Base-by-base conservation (phyloP, 1,139 yeast genomes). In the Meyerozyma athensensis region DNA sequence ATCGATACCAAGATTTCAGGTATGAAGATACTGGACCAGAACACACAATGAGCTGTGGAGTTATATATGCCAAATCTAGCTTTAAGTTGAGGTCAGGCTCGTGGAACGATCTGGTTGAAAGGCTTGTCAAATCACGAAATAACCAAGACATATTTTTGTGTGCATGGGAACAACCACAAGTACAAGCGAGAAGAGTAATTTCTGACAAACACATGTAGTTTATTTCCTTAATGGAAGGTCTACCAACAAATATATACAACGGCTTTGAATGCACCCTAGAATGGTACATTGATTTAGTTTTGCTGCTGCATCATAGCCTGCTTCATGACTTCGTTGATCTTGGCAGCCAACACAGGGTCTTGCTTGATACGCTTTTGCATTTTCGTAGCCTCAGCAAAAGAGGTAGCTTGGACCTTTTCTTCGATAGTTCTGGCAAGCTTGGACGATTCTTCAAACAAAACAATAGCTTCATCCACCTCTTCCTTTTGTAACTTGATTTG, bases 321-420 rank as follows among this genome's bases (percentile, higher is more conserved):
- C 51, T 64, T 61, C 72, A 68, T 66, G 41, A 67, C 64, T 50
- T 70, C 74, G 40, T 59, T 61, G 49, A 70, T 68, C 56, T 68
- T 70, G 40, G 57, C 57, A 38, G 69, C 60, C 57, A 83, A 71
- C 26, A 72, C 61, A 35, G 86, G 85, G 58, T 83, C 92, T 39
- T 73, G 64, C 61, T 74, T 81, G 50, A 85, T 76, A 58, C 78
- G 78, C 55, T 79, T 68, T 69, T 86, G 95, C 71, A 85, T 78
- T 62, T 83, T 83, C 37, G 89, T 79, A 44, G 96, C 97, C 65
- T 87, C 97, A 43, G 95, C 94, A 54, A 86, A 86, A 24, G 95
- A 83, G 46, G 89, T 81, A 40, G 96, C 95, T 68, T 89, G 97
- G 43, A 85, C 72, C 68, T 89, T 85, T 68, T 92, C 98, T 47